A percentile compares a stretch with the other conserved stretches of the same genome.
These are phyloP conservation scores for Pterula multifida DNA, from an alignment of 1,284 basidiomycete species.

Conservation along the genomic window DNA sequence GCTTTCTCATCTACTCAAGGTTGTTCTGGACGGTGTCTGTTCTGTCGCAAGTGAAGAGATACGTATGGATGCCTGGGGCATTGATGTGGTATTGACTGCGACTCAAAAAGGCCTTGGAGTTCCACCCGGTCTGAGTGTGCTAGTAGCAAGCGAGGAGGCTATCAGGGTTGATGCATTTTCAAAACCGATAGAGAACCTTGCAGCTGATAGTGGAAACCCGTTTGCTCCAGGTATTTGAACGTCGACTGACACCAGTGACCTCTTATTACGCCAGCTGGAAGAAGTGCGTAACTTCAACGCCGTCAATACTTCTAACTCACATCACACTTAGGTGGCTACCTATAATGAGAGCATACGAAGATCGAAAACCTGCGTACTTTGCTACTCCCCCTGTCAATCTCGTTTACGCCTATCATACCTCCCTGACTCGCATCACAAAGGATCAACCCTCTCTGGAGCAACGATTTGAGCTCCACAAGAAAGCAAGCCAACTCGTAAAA, in stretches of 20 bases:
- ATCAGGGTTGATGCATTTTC: constrained; percentile 39
- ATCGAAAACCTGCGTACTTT: constrained; percentile 70
- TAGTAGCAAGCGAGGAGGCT: constrained; percentile 75
- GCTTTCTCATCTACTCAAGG: background rate
- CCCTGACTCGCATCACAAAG: constrained; percentile 64
- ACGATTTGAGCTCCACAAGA: constrained; percentile 70
- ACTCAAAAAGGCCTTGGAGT: constrained; percentile 93
- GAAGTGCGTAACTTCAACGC: constrained; percentile 29
- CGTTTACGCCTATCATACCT: constrained; percentile 81
- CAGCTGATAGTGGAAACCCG: no score
- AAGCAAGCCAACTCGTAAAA: constrained; percentile 68
- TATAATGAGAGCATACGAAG: constrained; percentile 86
- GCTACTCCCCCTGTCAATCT: constrained; percentile 95
- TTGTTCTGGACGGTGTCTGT: constrained; percentile 90
- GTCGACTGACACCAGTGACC: constrained; percentile 56
- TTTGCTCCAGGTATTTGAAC: constrained; percentile 53
- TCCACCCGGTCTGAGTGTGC: constrained; percentile 88
- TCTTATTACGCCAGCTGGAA: constrained; percentile 90
- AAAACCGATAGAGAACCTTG: no score
- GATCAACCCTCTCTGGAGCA: constrained; percentile 58
- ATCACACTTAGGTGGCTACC: constrained; percentile 69
- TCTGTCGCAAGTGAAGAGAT: constrained; percentile 96
- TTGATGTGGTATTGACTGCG: constrained; percentile 85
- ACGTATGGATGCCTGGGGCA: constrained; percentile 85
- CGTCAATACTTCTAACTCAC: background rate